A percentile compares a stretch with the other conserved stretches of the same genome.
Conservation (phyloP, 2,329 filamentous ascomycete species). For the Tolypocladium inflatum region DNA sequence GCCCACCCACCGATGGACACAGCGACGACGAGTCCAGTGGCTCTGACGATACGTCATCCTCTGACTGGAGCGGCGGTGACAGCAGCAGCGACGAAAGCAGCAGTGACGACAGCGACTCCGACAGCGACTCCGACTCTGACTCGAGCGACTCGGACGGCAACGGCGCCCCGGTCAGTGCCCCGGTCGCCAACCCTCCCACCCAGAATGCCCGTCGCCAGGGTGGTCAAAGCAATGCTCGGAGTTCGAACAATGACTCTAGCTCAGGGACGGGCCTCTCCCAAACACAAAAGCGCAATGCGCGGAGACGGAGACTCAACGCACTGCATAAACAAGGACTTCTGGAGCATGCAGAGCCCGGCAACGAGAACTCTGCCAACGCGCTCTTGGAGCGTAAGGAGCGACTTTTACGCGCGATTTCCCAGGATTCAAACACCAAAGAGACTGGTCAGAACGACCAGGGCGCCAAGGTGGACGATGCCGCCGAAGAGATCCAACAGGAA, state of each 20-base stretch:
- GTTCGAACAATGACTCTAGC: neutral
- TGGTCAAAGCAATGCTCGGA: neutral
- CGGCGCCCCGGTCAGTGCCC: neutral
- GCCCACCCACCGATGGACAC: no score
- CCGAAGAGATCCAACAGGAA: constrained; percentile 1
- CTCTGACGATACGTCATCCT: neutral
- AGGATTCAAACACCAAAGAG: constrained; percentile 8
- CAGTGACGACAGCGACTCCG: constrained; percentile 5
- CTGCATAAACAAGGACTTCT: neutral
- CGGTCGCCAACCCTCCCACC: neutral
- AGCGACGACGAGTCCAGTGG: neutral
- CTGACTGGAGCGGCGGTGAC: neutral
- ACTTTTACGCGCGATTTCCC: constrained; percentile 19
- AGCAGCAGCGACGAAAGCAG: constrained; percentile 4
- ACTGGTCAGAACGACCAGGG: neutral
- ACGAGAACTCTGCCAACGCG: neutral
- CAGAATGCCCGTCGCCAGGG: neutral
- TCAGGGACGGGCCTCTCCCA: constrained; percentile 26
- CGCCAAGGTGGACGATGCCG: neutral
- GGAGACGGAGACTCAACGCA: constrained; percentile 30
- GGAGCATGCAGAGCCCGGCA: neutral
- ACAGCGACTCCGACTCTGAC: constrained; percentile 5
- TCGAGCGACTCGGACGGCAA: neutral
- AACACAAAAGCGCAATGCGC: constrained; percentile 43
- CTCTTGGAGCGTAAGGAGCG: constrained; percentile 30